Conservation (phyloP, 371 early-diverging fungal genomes). For the Aphelidium insulamus region DNA sequence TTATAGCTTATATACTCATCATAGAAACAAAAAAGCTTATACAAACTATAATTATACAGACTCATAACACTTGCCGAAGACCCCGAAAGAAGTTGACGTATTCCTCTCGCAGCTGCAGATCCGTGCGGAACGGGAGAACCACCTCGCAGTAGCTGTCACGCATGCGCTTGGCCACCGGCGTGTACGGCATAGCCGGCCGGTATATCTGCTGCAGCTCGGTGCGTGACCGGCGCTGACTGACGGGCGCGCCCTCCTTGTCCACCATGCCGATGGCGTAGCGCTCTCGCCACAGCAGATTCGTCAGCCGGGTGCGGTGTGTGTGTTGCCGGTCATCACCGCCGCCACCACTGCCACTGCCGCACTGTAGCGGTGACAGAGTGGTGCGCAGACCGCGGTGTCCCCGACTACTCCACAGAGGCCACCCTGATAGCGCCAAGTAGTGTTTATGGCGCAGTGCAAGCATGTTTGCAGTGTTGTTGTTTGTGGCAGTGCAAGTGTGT, state of each 20-base stretch:
- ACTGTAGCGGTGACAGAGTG: too few species aligned
- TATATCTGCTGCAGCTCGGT: not conserved
- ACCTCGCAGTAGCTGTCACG: constrained; percentile 58
- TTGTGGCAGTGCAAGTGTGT: too few species aligned
- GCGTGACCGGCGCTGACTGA: not conserved
- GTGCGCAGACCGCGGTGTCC: too few species aligned
- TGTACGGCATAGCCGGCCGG: constrained; percentile 1
- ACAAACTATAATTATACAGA: not conserved
- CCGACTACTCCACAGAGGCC: too few species aligned
- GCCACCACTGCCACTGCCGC: too few species aligned
- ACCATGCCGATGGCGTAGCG: not conserved
- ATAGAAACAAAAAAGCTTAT: not conserved
- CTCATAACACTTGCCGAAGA: constrained; percentile 7
- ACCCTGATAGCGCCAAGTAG: too few species aligned
- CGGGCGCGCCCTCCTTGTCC: not conserved
- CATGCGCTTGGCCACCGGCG: constrained; percentile 30
- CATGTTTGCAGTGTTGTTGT: too few species aligned
- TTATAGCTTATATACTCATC: constrained; percentile 8
- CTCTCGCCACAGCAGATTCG: constrained; percentile 1
- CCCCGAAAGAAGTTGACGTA: constrained; percentile 48
- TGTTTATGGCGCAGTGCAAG: too few species aligned
- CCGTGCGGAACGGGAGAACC: constrained; percentile 49
- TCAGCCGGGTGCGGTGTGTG: constrained; percentile 2
- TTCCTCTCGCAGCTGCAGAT: constrained; percentile 45
- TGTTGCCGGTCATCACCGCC: too few species aligned